Evolutionary conservation across 2,329 filamentous ascomycete species (phyloP).

Genomic region (Chrysosporium queenslandicum): DNA sequence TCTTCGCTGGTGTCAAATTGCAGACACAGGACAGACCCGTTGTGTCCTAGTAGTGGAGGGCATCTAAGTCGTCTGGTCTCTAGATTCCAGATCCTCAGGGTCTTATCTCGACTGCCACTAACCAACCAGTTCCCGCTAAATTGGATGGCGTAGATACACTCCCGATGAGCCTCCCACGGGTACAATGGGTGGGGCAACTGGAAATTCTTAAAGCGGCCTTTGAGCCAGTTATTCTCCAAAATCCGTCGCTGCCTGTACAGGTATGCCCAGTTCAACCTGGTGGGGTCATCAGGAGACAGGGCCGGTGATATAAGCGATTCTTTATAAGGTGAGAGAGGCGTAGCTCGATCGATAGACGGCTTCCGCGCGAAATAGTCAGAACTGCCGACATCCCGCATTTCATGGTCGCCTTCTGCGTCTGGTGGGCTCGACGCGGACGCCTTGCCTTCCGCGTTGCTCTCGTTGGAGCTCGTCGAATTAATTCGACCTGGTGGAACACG

Average conservation of each 20-base stretch:
- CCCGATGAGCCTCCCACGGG: slow-evolving; percentile 71
- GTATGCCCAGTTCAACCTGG: slow-evolving; percentile 79
- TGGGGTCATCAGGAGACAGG: not conserved
- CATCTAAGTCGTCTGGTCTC: slow-evolving; percentile 66
- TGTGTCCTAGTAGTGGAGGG: slow-evolving; percentile 64
- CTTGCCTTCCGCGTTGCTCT: slow-evolving; percentile 21
- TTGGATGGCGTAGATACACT: slow-evolving; percentile 93
- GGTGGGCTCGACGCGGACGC: slow-evolving; percentile 6
- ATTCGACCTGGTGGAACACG: slow-evolving; percentile 37
- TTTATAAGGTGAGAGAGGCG: slow-evolving; percentile 9
- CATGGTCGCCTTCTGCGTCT: slow-evolving; percentile 34
- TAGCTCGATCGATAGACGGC: slow-evolving; percentile 13
- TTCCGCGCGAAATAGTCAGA: slow-evolving; percentile 14
- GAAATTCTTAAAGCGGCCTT: slow-evolving; percentile 72
- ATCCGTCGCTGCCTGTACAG: slow-evolving; percentile 78
- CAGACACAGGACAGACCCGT: slow-evolving; percentile 80
- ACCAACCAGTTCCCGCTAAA: slow-evolving; percentile 78
- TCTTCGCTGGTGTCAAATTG: slow-evolving; percentile 84
- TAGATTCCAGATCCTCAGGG: slow-evolving; percentile 82
- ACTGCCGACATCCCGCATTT: slow-evolving; percentile 34
- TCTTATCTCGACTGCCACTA: slow-evolving; percentile 82
- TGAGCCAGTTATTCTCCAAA: slow-evolving; percentile 85
- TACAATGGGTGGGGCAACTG: slow-evolving; percentile 77
- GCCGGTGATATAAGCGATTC: slow-evolving; percentile 5
- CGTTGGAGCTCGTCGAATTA: slow-evolving; percentile 29